Percentiles rank a stretch among this genome's conserved stretches.
These are phyloP conservation scores for Cyberlindnera mississippiensis DNA, from an alignment of 805 yeast species.

Conservation along the genomic window DNA sequence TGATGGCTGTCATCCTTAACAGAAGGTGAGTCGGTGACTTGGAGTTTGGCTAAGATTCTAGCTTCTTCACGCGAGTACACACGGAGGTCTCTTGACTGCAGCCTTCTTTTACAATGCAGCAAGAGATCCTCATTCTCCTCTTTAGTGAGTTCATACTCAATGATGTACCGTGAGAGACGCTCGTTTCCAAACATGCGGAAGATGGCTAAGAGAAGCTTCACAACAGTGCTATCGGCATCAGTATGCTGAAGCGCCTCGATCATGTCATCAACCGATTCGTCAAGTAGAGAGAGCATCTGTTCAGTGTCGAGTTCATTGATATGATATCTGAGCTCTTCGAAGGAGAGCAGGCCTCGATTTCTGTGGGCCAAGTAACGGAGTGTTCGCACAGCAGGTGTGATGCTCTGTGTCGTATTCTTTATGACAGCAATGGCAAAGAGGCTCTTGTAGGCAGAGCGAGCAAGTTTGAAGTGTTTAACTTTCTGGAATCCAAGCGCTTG, in stretches of 20 bases:
- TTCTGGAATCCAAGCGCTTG: slow-evolving; percentile 64
- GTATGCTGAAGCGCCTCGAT: slow-evolving; percentile 60
- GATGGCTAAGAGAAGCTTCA: slow-evolving; percentile 46
- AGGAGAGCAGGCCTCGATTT: slow-evolving; percentile 73
- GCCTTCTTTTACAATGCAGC: slow-evolving; percentile 22
- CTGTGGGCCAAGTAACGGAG: slow-evolving; percentile 75
- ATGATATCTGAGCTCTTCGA: slow-evolving; percentile 32
- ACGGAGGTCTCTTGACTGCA: slow-evolving; percentile 9
- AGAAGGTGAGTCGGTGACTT: neutral
- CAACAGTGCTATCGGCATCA: slow-evolving; percentile 58
- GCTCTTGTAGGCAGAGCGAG: slow-evolving; percentile 53
- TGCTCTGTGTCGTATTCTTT: slow-evolving; percentile 37
- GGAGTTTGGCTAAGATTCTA: slow-evolving; percentile 4
- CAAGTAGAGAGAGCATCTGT: slow-evolving; percentile 12
- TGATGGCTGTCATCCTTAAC: neutral
- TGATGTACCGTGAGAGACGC: slow-evolving; percentile 48
- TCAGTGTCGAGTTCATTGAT: slow-evolving; percentile 11
- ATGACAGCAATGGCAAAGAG: slow-evolving; percentile 70
- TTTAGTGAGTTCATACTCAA: slow-evolving; percentile 56
- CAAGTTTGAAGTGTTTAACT: slow-evolving; percentile 39
- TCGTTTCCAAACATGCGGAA: slow-evolving; percentile 45
- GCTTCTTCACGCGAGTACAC: slow-evolving; percentile 14
- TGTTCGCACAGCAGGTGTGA: slow-evolving; percentile 66
- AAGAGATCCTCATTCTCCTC: slow-evolving; percentile 39
- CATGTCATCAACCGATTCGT: slow-evolving; percentile 53